Base-by-base conservation (phyloP, 192 early-diverging fungal species). In the Rhizophagus clarus region DNA sequence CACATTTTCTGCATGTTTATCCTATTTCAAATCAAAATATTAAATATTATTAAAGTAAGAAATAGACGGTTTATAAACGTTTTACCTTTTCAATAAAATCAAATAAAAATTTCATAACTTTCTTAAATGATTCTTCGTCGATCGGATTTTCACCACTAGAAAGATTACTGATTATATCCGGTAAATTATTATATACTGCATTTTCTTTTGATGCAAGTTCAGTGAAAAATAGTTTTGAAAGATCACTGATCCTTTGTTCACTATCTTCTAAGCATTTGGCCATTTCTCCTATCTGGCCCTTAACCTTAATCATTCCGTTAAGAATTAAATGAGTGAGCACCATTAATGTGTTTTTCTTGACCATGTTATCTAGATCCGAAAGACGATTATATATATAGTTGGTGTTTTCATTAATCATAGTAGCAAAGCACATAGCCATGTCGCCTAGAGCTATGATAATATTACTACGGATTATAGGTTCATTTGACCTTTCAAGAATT, bases 301-400 rank as follows among this genome's bases (percentile, higher is more conserved):
- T 99, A 49, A 97, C 97, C 82, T 99, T 99, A 83, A 99, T 93
- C 97, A 98, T 98, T 29, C 97, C 97, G 83, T 99, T 99, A 63
- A 99, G 87, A 61, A 99, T 96, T 85, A 99, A 85, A 82, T 98
- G 97, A 0, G 97, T 97, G 60, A 99, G 84, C 15, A 99, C 98
- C 98, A 99, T 99, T 60, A 99, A 91, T 61, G 97, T 92, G 83
- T 97, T 99, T 86, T 97, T 97, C 83, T 97, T 96, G 47, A 98
- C 97, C 11, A 89, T 82, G 2, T 83, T 82, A 80, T 98, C 94
- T 0, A 84, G 76, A 82, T 99, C 98, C 22, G 89, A 85, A 42
- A 99, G 88, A 15, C 96, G 94, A 24, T 95, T 95, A 83, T 99
- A 99, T 2, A 99, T 90, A 81, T 96, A 97, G 20, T 91, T 88